Evolutionary conservation across 1,284 basidiomycete species (phyloP), one percentile per base, ranked within the genome.

Genomic region (Rugosomyces carneus): DNA sequence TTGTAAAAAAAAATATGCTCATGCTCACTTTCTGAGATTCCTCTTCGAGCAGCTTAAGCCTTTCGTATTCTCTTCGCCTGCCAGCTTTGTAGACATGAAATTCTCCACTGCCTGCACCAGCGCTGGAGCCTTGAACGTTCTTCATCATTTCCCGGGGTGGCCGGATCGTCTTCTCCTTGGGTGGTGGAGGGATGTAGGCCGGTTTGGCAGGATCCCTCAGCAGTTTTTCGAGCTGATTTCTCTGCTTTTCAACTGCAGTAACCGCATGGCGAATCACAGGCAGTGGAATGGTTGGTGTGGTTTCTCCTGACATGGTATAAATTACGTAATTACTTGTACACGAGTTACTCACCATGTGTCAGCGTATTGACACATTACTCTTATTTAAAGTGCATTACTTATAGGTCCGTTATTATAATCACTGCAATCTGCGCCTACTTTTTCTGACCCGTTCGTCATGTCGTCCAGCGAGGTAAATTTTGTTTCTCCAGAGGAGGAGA

Each of bases 31-130:
- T 86, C 58, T 78, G 73, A 7, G 81, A 66, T 53, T 81, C 71
- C 51, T 96, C 92, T 53, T 96, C 91, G 76, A 99, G 84, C 7
- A 95, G 58, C 68, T 89, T 92, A 45, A 99, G 64, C 40, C 96
- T 73, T 65, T 99, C 96, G 58, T 95, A 98, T 69, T 99, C 96
- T 59, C 94, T 76, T 60, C 95, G 75, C 52, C 96, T 72, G 53
- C 85, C 83, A 37, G 96, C 93, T 65, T 99, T 99, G 73, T 99
- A 99, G 3, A 99, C 96, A 62, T 99, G 96, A 58, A 96, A 96
- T 66, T 96, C 93, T 40, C 93, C 93, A 53, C 88, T 93, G 39
- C 93, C 93, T 13, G 93, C 91, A 45, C 89, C 93, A 1, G 92
- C 90, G 65, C 87, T 90, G 7, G 89, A 93, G 0, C 93, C 93